A percentile compares a stretch with the other conserved stretches of the same genome.
phyloP scores from a whole-genome alignment of 2,329 filamentous ascomycete species.

The Sarocladium strictum region DNA sequence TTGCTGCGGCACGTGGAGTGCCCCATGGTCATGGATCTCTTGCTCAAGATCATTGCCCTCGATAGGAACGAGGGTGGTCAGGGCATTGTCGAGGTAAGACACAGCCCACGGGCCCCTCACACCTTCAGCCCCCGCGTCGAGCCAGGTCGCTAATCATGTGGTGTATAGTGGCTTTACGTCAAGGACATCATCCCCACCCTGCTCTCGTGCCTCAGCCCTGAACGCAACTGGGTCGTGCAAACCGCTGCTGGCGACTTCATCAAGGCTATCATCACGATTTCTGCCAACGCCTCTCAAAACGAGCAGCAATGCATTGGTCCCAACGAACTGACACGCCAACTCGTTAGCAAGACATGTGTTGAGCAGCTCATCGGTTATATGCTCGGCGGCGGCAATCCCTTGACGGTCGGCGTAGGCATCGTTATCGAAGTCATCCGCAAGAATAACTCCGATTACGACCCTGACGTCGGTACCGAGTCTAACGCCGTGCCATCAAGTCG shows the following conservation, averaged over 20 bases:
- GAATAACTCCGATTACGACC: conserved; percentile 98
- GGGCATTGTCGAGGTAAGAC: conserved; percentile 82
- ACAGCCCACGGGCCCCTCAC: background rate
- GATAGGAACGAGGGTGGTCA: conserved; percentile 88
- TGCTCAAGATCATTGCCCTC: conserved; percentile 93
- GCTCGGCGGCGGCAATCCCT: conserved; percentile 85
- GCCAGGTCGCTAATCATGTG: no score
- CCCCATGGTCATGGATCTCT: conserved; percentile 95
- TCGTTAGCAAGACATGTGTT: conserved; percentile 82
- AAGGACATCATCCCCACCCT: conserved; percentile 83
- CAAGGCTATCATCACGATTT: conserved; percentile 98
- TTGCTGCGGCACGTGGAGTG: conserved; percentile 93
- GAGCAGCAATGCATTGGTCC: conserved; percentile 98
- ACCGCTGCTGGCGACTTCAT: conserved; percentile 96
- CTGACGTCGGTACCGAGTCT: conserved; percentile 78
- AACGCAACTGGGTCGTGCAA: conserved; percentile 84
- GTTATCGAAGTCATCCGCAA: conserved; percentile 98
- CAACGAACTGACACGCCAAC: conserved; percentile 90
- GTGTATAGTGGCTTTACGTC: conserved; percentile 75
- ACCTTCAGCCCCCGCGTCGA: no score
- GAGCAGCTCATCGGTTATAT: conserved; percentile 84
- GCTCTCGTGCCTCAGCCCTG: conserved; percentile 77
- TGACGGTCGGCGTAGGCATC: conserved; percentile 95
- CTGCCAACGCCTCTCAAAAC: conserved; percentile 94
- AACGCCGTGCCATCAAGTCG: conserved; percentile 74